Percentiles rank a stretch among this genome's conserved stretches.
These are phyloP conservation scores for Leptomonas pyrrhocoris DNA, from an alignment of 208 protist genomes.

Conservation along the genomic window DNA sequence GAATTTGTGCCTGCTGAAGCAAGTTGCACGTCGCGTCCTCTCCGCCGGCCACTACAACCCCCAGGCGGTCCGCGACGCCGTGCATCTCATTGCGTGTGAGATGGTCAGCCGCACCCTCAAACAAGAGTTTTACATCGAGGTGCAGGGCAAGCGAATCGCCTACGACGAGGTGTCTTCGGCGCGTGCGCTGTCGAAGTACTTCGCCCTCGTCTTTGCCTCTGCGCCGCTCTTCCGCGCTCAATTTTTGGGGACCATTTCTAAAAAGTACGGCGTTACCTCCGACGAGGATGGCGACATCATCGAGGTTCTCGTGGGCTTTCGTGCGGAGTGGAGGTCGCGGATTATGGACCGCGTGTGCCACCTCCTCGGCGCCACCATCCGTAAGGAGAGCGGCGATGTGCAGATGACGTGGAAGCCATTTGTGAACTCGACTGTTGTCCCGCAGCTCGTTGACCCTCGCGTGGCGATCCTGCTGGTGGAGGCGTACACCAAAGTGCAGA, in stretches of 20 bases:
- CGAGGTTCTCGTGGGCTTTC: constrained; percentile 37
- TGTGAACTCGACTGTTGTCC: constrained; percentile 60
- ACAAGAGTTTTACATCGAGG: constrained; percentile 85
- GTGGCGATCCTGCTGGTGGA: constrained; percentile 44
- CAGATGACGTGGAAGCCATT: constrained; percentile 58
- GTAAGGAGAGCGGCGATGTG: constrained; percentile 14
- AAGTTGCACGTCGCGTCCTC: constrained; percentile 47
- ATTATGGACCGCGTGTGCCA: constrained; percentile 68
- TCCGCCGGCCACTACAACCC: constrained; percentile 15
- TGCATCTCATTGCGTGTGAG: constrained; percentile 55
- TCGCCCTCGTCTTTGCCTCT: constrained; percentile 55
- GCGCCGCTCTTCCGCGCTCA: constrained; percentile 40
- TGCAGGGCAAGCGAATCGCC: constrained; percentile 80
- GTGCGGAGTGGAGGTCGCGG: constrained; percentile 39
- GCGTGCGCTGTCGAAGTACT: constrained; percentile 53
- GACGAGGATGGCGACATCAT: constrained; percentile 70
- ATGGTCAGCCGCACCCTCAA: constrained; percentile 80
- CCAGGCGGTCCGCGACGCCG: constrained; percentile 23
- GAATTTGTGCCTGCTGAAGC: constrained; percentile 84
- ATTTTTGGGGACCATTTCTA: constrained; percentile 61
- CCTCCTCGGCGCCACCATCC: constrained; percentile 65
- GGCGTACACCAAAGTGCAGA: constrained; percentile 50
- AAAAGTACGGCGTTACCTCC: constrained; percentile 80
- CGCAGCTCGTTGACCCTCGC: constrained; percentile 52
- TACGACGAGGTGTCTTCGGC: constrained; percentile 66